Conservation (phyloP, 1,284 basidiomycete genomes). For the Macrocybe sp. region DNA sequence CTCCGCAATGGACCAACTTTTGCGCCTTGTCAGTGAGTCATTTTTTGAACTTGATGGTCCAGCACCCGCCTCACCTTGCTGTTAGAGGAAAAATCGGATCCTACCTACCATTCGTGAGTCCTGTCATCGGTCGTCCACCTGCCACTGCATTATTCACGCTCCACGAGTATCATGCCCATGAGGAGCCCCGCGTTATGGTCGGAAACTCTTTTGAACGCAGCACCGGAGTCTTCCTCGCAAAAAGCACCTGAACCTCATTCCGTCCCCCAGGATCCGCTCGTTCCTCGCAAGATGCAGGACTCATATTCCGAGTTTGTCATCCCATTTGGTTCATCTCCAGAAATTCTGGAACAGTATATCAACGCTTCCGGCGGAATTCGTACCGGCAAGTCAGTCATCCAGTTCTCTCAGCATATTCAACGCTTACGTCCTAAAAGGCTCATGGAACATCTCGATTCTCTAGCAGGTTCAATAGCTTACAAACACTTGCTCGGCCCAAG, state of each 20-base stretch:
- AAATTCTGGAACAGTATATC: conserved; percentile 61
- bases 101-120: conserved; percentile 43
- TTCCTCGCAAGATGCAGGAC: conserved; percentile 58
- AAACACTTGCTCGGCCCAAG: conserved; percentile 71
- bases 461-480: conserved; percentile 80
- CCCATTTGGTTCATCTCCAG: conserved; percentile 54
- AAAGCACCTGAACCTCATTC: not conserved
- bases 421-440: conserved; percentile 26
- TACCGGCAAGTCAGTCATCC: conserved; percentile 47
- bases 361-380: conserved; percentile 67
- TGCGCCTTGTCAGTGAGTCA: conserved; percentile 53
- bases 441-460: conserved; percentile 75
- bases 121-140: not conserved
- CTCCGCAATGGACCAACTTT: conserved; percentile 49
- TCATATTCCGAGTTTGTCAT: conserved; percentile 64
- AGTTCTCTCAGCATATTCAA: conserved; percentile 1
- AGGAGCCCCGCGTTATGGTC: conserved; percentile 50
- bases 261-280: conserved; percentile 19
- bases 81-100: conserved; percentile 48
- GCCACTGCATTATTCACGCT: conserved; percentile 15
- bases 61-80: conserved; percentile 1
- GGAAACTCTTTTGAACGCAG: conserved; percentile 42
- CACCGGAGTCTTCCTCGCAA: conserved; percentile 12
- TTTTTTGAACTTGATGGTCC: not conserved
- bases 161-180: conserved; percentile 41